Evolutionary conservation across 805 yeast species (phyloP).

Genomic region (Ogataea neopini): DNA sequence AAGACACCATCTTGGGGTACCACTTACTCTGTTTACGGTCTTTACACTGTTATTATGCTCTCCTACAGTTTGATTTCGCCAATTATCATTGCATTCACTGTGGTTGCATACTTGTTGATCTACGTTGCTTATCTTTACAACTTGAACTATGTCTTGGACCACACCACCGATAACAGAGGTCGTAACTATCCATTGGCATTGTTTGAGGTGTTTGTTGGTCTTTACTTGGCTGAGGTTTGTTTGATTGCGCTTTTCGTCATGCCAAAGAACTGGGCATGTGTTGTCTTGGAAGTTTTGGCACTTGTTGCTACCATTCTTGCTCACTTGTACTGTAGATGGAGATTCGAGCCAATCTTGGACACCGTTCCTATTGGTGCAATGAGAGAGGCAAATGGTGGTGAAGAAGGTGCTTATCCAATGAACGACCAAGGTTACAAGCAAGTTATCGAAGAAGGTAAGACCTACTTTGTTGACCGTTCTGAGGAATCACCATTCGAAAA

Average conservation of each 20-base stretch:
- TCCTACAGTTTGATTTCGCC: slow-evolving; percentile 82
- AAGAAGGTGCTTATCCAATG: slow-evolving; percentile 49
- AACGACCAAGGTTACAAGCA: slow-evolving; percentile 66
- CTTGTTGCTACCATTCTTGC: slow-evolving; percentile 56
- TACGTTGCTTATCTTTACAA: slow-evolving; percentile 65
- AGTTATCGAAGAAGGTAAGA: slow-evolving; percentile 40
- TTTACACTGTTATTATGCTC: slow-evolving; percentile 70
- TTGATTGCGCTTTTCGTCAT: slow-evolving; percentile 71
- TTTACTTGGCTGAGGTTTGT: slow-evolving; percentile 72
- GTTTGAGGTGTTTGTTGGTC: slow-evolving; percentile 69
- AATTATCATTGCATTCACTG: slow-evolving; percentile 65
- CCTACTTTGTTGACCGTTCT: slow-evolving; percentile 28
- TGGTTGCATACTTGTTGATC: slow-evolving; percentile 54
- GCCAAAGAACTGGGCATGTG: slow-evolving; percentile 78
- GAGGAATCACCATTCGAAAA: slow-evolving; percentile 27
- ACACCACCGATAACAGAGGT: slow-evolving; percentile 66
- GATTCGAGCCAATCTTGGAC: slow-evolving; percentile 64
- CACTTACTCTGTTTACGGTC: slow-evolving; percentile 73
- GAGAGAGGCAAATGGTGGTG: slow-evolving; percentile 44
- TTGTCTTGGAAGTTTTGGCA: slow-evolving; percentile 65
- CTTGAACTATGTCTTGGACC: slow-evolving; percentile 61
- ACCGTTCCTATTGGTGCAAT: slow-evolving; percentile 69
- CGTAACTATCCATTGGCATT: slow-evolving; percentile 71
- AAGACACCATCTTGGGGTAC: slow-evolving; percentile 79
- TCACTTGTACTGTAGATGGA: slow-evolving; percentile 59